Conservation (phyloP, 176 grass and related monocot species). For the Triticum monococcum region DNA sequence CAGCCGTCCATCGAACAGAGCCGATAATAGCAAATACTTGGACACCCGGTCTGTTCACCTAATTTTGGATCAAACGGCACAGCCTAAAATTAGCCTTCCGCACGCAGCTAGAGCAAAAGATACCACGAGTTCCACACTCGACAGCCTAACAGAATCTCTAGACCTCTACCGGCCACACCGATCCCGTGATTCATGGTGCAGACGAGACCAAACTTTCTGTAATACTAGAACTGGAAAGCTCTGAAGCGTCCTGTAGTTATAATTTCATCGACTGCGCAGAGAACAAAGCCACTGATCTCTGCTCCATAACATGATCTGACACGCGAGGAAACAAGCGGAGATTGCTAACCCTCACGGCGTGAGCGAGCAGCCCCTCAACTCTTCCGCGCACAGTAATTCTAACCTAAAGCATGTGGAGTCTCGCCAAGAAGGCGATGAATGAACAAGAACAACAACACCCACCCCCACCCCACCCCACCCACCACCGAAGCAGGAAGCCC, state of each 20-base stretch:
- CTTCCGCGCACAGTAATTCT: background rate
- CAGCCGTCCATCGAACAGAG: background rate
- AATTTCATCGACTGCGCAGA: background rate
- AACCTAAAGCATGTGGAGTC: background rate
- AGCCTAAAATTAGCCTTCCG: slow-evolving; percentile 20
- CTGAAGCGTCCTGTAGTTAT: background rate
- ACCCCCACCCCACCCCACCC: background rate
- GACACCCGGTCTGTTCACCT: slow-evolving; percentile 19
- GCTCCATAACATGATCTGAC: background rate
- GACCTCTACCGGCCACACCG: background rate
- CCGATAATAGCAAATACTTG: slow-evolving; percentile 14
- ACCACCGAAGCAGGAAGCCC: background rate
- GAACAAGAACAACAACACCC: too few relatives aligned
- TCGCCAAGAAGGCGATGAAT: background rate
- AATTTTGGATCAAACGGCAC: background rate
- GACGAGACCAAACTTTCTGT: background rate
- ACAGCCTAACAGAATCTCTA: background rate
- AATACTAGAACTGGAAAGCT: background rate
- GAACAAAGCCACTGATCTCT: background rate
- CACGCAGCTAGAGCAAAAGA: background rate
- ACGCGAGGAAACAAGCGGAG: background rate
- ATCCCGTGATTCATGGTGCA: background rate
- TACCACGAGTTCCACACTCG: slow-evolving; percentile 31
- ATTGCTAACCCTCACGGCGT: background rate
- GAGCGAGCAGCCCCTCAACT: background rate